These are phyloP conservation scores for Anthoceros angustus DNA, from an alignment of 225 moss, liverwort and hornwort genomes.

Conservation along the genomic window DNA sequence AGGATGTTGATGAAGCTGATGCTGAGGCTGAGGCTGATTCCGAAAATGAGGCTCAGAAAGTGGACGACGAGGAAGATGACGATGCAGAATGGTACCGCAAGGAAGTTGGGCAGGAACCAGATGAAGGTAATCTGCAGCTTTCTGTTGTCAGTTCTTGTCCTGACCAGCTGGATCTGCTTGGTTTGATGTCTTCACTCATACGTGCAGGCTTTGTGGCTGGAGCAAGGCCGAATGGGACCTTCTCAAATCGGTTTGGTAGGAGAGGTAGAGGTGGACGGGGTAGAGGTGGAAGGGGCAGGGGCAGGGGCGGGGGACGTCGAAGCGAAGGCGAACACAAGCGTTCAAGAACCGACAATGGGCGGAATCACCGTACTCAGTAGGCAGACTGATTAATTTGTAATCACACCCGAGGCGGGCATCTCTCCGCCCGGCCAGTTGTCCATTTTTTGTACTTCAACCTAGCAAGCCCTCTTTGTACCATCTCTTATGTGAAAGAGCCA, in stretches of 20 bases:
- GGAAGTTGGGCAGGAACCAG: constrained; percentile 54
- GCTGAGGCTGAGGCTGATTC: constrained; percentile 35
- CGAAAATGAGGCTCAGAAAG: constrained; percentile 16
- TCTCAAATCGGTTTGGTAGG: neutral
- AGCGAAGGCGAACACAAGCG: neutral
- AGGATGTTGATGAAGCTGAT: constrained; percentile 24
- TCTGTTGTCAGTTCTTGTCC: neutral
- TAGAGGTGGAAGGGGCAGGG: neutral
- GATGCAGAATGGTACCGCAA: constrained; percentile 57
- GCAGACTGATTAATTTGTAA: too few relatives aligned
- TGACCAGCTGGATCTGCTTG: neutral
- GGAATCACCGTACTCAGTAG: too few relatives aligned
- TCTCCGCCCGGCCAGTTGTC: too few relatives aligned
- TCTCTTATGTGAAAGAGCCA: too few relatives aligned
- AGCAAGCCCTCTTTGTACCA: too few relatives aligned
- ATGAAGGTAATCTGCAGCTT: constrained; percentile 31
- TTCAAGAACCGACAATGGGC: neutral
- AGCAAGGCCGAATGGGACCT: neutral
- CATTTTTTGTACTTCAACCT: too few relatives aligned
- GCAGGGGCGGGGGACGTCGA: neutral
- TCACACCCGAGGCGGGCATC: too few relatives aligned
- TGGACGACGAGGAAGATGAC: constrained; percentile 35
- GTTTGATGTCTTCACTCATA: neutral
- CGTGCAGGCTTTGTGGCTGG: neutral
- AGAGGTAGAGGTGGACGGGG: neutral